Evolutionary conservation across 805 yeast genomes (phyloP).

Genomic region (Kodamaea fukazawae): DNA sequence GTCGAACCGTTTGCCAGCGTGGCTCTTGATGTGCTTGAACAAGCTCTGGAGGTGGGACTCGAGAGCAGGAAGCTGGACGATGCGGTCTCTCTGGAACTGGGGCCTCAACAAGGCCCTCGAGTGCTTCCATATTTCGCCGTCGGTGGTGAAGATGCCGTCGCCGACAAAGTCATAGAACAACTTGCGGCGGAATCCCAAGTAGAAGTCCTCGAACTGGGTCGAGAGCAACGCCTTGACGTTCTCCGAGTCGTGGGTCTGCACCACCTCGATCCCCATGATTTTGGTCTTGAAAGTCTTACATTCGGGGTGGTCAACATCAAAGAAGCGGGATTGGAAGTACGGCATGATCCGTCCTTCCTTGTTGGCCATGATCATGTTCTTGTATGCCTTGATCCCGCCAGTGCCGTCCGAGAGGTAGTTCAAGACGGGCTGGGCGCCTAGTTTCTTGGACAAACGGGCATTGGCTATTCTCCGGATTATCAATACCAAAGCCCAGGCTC

Average conservation of each 20-base stretch:
- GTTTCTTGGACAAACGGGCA: constrained; percentile 1
- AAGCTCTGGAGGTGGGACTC: constrained; percentile 42
- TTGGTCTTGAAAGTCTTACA: constrained; percentile 7
- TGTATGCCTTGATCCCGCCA: constrained; percentile 1
- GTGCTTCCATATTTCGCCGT: constrained; percentile 43
- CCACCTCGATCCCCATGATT: constrained; percentile 17
- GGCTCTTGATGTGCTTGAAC: constrained; percentile 26
- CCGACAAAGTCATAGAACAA: constrained; percentile 39
- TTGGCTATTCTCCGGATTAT: background rate
- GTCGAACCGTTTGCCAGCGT: constrained; percentile 30
- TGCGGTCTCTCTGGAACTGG: constrained; percentile 43
- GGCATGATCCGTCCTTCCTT: constrained; percentile 3
- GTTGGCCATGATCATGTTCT: constrained; percentile 3
- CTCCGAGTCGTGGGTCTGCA: constrained; percentile 37
- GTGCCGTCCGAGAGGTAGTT: background rate
- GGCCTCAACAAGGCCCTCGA: constrained; percentile 44
- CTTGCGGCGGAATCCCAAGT: constrained; percentile 36
- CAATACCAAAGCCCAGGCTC: constrained; percentile 2
- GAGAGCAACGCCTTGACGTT: constrained; percentile 42
- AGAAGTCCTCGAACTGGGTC: constrained; percentile 41
- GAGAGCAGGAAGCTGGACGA: constrained; percentile 36
- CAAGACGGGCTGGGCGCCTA: constrained; percentile 3
- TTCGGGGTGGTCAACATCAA: constrained; percentile 1
- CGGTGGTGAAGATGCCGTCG: constrained; percentile 44
- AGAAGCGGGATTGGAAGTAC: background rate